Percentiles rank a stretch among this genome's conserved stretches.
Conservation (phyloP, 1,139 yeast species). For the Diutina sp. region DNA sequence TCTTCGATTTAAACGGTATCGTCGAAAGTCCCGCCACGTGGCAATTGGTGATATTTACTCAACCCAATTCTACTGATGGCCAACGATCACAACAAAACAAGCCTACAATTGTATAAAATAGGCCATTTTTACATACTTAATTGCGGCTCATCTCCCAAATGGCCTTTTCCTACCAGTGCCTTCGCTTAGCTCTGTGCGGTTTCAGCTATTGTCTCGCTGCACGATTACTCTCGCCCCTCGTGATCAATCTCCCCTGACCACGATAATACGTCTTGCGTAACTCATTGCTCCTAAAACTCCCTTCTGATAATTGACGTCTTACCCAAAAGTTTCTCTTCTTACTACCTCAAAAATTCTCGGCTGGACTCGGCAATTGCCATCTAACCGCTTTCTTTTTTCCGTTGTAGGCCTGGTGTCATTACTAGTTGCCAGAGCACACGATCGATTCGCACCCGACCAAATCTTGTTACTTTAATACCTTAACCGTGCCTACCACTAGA, state of each 20-base stretch:
- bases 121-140: too few species aligned
- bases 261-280: too few species aligned
- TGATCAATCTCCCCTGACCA: not conserved
- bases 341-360: not conserved
- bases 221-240: not conserved
- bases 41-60: too few species aligned
- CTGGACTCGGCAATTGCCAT: not conserved
- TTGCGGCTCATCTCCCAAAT: not conserved
- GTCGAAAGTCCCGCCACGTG: too few species aligned
- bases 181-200: not conserved
- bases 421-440: not conserved
- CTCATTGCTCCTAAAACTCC: too few species aligned
- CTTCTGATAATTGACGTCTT: too few species aligned
- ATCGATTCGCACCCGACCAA: not conserved
- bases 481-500: not conserved
- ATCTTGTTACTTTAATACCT: not conserved
- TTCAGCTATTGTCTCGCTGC: not conserved
- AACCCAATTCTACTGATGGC: too few species aligned
- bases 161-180: too few species aligned
- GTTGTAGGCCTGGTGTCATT: not conserved
- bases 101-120: too few species aligned
- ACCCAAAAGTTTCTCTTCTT: too few species aligned
- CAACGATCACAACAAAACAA: too few species aligned
- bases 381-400: not conserved
- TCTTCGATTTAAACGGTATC: too few species aligned